Evolutionary conservation across 257 asterid species (phyloP), one percentile per base, ranked within the genome.

Genomic region (Misopates orontium): DNA sequence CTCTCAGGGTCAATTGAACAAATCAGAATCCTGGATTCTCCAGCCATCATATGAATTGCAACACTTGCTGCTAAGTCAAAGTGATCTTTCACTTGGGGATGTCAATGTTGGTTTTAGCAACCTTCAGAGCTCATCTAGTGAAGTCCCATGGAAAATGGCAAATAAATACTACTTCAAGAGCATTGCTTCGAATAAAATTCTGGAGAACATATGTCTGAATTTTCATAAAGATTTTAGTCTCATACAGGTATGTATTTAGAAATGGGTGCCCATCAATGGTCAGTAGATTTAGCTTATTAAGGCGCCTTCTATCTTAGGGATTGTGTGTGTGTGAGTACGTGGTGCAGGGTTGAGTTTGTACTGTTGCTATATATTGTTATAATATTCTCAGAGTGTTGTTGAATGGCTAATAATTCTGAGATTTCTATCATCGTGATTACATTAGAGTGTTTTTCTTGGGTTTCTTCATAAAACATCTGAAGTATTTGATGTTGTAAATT

Each of bases 151-250:
- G 97, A 80, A 66, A 68, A 54, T 65, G 19, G 95, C 95, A 49
- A 90, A 90, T 56, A 73, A 71, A 63, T 86, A 71, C 84, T 94
- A 94, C 79, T 94, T 88, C 87, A 94, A 82, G 85, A 82, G 96
- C 85, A 78, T 94, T 63, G 80, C 86, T 47, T 82, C 97, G 8
- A 64, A 75, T 73, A 77, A 83, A 76, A 68, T 36, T 56, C 76
- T 94, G 84, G 86, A 82, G 83, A 76, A 83, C 72, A 79, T 82
- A 64, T 80, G 87, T 77, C 77, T 61, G 53, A 82, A 77, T 68
- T 89, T 89, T 74, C 92, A 88, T 49, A 93, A 89, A 78, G 95
- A 90, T 81, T 83, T 90, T 55, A 80, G 83, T 79, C 85, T 82
- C 47, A 78, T 71, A 67, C 93, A 90, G 97, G 99, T 89, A 84